Evolutionary conservation across 305 asterid genomes (phyloP).

Genomic region (Plantago lanceolata): DNA sequence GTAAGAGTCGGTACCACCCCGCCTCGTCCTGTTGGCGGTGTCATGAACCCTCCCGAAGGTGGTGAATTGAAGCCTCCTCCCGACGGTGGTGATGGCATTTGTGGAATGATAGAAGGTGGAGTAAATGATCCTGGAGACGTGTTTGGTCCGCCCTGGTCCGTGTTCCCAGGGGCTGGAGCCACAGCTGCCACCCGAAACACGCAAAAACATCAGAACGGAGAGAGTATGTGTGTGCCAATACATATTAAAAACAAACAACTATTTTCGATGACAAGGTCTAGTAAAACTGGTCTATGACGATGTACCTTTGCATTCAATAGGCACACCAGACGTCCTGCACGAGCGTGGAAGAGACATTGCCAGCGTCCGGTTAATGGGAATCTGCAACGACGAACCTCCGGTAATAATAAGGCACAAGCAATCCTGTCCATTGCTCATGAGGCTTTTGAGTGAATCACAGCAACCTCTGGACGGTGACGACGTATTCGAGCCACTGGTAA

Average conservation of each 20-base stretch:
- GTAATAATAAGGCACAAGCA: slow-evolving; percentile 72
- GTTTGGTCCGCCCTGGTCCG: slow-evolving; percentile 26
- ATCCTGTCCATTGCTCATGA: slow-evolving; percentile 60
- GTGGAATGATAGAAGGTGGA: slow-evolving; percentile 31
- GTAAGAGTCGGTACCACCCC: slow-evolving; percentile 41
- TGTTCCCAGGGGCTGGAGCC: slow-evolving; percentile 8
- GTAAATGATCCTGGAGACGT: slow-evolving; percentile 24
- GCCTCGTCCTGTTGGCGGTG: slow-evolving; percentile 26
- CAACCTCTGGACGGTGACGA: slow-evolving; percentile 52
- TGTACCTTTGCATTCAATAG: slow-evolving; percentile 62
- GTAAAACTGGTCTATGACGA: not conserved
- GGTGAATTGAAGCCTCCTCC: slow-evolving; percentile 23
- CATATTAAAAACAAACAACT: too few species aligned
- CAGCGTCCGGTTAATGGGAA: slow-evolving; percentile 51
- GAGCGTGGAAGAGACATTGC: slow-evolving; percentile 66
- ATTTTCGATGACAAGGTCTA: too few species aligned
- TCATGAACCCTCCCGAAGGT: slow-evolving; percentile 21
- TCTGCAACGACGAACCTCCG: slow-evolving; percentile 59
- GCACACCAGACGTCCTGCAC: slow-evolving; percentile 58
- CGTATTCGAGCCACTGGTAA: slow-evolving; percentile 27
- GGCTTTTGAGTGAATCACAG: slow-evolving; percentile 45
- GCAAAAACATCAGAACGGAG: not conserved
- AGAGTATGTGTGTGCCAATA: too few species aligned
- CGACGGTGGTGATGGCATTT: slow-evolving; percentile 36
- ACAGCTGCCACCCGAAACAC: not conserved